Percentiles rank a stretch among this genome's conserved stretches.
Evolutionary conservation across 352 stramenopile genomes (phyloP).

Genomic region (Sclerospora graminicola): DNA sequence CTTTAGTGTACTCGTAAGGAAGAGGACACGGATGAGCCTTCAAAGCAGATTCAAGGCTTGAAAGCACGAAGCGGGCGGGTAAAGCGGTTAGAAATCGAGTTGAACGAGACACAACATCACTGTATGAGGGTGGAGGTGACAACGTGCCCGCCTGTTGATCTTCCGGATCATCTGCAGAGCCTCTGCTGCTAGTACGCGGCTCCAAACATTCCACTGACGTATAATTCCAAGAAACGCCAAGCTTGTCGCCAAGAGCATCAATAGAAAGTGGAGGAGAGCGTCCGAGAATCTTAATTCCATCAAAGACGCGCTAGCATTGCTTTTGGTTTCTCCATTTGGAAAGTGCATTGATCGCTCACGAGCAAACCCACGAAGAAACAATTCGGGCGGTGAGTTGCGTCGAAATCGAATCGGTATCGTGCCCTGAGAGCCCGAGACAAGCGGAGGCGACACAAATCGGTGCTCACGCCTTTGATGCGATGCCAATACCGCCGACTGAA

Average conservation of each 20-base stretch:
- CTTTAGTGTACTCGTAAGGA: conserved; percentile 34
- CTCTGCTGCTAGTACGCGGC: no score
- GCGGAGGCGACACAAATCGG: conserved; percentile 41
- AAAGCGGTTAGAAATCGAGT: conserved; percentile 64
- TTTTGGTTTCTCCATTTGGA: conserved; percentile 6
- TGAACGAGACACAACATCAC: conserved; percentile 54
- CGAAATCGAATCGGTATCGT: conserved; percentile 28
- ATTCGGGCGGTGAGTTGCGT: conserved; percentile 56
- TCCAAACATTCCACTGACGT: no score
- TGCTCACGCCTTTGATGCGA: conserved; percentile 7
- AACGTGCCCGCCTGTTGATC: no score
- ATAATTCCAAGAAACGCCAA: background rate
- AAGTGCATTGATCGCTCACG: conserved; percentile 18
- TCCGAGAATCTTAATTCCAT: conserved; percentile 33
- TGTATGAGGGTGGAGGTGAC: conserved; percentile 33
- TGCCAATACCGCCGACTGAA: background rate
- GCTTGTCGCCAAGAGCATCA: conserved; percentile 2
- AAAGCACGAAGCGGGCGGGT: conserved; percentile 53
- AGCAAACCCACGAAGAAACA: conserved; percentile 48
- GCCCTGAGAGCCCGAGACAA: conserved; percentile 31
- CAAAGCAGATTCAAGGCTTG: conserved; percentile 51
- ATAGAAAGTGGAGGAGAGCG: conserved; percentile 18
- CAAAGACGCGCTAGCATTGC: conserved; percentile 3
- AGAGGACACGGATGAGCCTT: conserved; percentile 27
- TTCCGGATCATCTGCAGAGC: no score